Evolutionary conservation across 805 yeast genomes (phyloP).

Genomic region (Sugiyamaella lignohabitans): DNA sequence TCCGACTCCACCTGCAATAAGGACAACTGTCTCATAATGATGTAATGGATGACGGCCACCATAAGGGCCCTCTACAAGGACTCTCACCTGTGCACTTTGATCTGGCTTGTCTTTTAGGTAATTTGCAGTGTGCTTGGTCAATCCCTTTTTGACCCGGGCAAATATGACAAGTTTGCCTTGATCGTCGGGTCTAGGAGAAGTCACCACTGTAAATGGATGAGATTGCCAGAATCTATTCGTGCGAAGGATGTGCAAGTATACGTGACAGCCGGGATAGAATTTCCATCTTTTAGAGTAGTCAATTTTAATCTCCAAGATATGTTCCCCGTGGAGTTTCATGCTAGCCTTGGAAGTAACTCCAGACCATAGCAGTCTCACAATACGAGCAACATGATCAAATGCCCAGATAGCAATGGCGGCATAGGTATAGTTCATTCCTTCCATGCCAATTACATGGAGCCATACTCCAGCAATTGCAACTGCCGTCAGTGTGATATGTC

Average conservation of each 20-base stretch:
- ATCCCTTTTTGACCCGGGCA: conserved; percentile 16
- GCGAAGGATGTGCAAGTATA: conserved; percentile 51
- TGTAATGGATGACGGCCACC: conserved; percentile 48
- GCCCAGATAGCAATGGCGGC: conserved; percentile 63
- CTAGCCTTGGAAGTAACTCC: conserved; percentile 40
- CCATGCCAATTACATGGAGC: conserved; percentile 43
- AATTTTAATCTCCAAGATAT: conserved; percentile 23
- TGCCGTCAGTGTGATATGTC: conserved; percentile 52
- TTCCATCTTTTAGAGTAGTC: conserved; percentile 43
- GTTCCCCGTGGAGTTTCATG: background rate
- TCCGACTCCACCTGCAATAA: conserved; percentile 73
- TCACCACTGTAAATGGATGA: conserved; percentile 57
- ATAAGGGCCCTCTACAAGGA: conserved; percentile 65
- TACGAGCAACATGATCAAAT: conserved; percentile 54
- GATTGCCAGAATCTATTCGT: conserved; percentile 57
- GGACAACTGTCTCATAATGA: conserved; percentile 48
- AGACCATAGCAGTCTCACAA: conserved; percentile 47
- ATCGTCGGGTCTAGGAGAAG: conserved; percentile 11
- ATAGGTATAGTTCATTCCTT: conserved; percentile 46
- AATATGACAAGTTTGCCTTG: conserved; percentile 15
- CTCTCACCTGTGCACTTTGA: conserved; percentile 12
- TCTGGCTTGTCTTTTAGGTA: conserved; percentile 8
- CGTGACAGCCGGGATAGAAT: conserved; percentile 51
- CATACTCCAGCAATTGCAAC: conserved; percentile 49
- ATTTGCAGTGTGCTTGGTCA: conserved; percentile 13